Percentiles rank a stretch among this genome's conserved stretches.
Conservation (phyloP, 768 basidiomycete species). For the Phylloporus rhodoxanthus region DNA sequence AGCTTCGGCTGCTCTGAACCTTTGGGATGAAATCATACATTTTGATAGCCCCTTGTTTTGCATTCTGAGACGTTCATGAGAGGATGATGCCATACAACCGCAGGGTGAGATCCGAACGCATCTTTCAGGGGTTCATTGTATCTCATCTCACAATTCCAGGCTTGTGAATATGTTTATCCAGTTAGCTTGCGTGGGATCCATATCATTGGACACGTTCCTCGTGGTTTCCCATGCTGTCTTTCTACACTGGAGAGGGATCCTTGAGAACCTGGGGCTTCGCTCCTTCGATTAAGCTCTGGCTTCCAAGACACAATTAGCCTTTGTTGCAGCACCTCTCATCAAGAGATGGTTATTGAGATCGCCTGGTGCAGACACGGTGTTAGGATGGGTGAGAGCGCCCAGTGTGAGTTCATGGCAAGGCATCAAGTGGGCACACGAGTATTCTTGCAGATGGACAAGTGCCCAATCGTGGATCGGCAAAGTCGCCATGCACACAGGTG, state of each 20-base stretch:
- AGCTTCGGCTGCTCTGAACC: not conserved
- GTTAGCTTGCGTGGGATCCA: not conserved
- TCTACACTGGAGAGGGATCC: not conserved
- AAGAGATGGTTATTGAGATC: conserved; percentile 29
- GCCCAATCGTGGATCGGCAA: conserved; percentile 45
- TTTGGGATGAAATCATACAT: not conserved
- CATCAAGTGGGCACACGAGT: conserved; percentile 26
- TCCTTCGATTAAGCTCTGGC: not conserved
- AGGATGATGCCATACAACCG: not conserved
- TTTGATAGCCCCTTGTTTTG: not conserved
- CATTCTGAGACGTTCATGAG: not conserved
- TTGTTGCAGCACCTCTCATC: not conserved
- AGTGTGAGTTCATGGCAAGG: conserved; percentile 49
- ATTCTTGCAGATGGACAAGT: conserved; percentile 49
- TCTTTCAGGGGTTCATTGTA: not conserved
- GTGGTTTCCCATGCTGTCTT: not conserved
- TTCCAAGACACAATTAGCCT: not conserved
- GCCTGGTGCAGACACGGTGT: conserved; percentile 16
- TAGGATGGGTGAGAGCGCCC: not conserved
- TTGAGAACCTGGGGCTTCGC: not conserved
- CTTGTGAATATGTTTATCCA: not conserved
- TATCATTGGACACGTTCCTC: not conserved
- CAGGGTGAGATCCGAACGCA: not conserved
- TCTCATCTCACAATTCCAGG: not conserved
- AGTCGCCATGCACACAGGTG: conserved; percentile 26